These are phyloP conservation scores for Boletus sp. DNA, from an alignment of 768 basidiomycete genomes.

Conservation along the genomic window DNA sequence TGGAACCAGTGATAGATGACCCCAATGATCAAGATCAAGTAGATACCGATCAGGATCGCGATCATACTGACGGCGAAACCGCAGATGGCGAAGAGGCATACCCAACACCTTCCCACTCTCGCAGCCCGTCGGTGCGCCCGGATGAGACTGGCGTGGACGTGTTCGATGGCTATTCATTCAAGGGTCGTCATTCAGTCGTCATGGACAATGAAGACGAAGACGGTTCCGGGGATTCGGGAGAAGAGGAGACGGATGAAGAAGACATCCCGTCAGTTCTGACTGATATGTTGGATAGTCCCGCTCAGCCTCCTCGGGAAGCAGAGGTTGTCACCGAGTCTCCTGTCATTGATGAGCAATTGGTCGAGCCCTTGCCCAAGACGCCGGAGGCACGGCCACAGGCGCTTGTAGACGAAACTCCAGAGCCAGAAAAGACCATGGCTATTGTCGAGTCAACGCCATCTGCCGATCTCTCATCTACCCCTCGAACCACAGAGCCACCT, in stretches of 20 bases:
- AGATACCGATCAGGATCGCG: constrained; percentile 68
- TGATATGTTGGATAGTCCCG: constrained; percentile 18
- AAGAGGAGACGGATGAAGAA: constrained; percentile 37
- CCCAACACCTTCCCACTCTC: constrained; percentile 76
- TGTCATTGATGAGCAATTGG: constrained; percentile 29
- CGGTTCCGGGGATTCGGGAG: constrained; percentile 32
- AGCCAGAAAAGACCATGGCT: constrained; percentile 10
- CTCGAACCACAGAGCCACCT: constrained; percentile 12
- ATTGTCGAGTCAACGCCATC: constrained; percentile 16
- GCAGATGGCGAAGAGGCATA: constrained; percentile 74
- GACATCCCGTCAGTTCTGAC: constrained; percentile 30
- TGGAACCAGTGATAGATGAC: constrained; percentile 89
- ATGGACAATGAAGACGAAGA: constrained; percentile 65
- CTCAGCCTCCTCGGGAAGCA: constrained; percentile 27
- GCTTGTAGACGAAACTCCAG: constrained; percentile 29
- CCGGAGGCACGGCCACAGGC: constrained; percentile 59
- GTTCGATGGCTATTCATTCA: constrained; percentile 94
- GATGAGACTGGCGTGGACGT: constrained; percentile 59
- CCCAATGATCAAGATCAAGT: constrained; percentile 56
- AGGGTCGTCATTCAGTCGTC: constrained; percentile 77
- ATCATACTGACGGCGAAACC: constrained; percentile 64
- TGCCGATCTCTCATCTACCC: constrained; percentile 14
- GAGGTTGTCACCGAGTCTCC: constrained; percentile 36
- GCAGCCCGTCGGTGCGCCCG: constrained; percentile 64
- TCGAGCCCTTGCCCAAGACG: constrained; percentile 67